phyloP scores from a whole-genome alignment of 2,329 filamentous ascomycete genomes.

The Dothidotthia symphoricarpi region DNA sequence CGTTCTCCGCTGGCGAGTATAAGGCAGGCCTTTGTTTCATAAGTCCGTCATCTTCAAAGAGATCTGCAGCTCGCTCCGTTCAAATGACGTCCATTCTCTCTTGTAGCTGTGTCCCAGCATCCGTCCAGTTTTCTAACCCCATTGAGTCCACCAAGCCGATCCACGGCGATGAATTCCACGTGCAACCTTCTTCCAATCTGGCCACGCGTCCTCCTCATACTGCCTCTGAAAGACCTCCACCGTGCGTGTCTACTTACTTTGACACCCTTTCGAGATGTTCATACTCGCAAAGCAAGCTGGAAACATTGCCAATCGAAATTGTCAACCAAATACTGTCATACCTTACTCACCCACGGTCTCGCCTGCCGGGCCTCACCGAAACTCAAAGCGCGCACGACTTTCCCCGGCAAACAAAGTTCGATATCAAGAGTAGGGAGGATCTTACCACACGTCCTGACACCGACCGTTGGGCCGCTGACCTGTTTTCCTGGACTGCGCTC shows the following conservation, averaged over 20 bases:
- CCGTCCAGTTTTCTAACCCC: too few relatives aligned
- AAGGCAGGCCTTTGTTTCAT: conserved; percentile 1
- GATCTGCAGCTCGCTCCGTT: too few relatives aligned
- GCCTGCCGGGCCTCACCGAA: conserved; percentile 32
- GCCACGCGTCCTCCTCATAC: too few relatives aligned
- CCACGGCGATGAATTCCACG: too few relatives aligned
- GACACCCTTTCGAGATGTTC: neutral
- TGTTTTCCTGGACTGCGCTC: conserved; percentile 25
- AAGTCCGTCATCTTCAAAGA: too few relatives aligned
- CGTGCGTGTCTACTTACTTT: neutral
- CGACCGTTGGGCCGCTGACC: conserved; percentile 27
- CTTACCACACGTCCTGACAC: conserved; percentile 22
- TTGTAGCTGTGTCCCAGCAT: too few relatives aligned
- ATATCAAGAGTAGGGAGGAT: conserved; percentile 23
- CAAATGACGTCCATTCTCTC: too few relatives aligned
- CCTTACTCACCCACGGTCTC: conserved; percentile 29
- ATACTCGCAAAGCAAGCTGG: conserved; percentile 16
- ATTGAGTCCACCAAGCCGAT: too few relatives aligned
- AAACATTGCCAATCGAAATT: conserved; percentile 30
- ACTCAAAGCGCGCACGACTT: conserved; percentile 24
- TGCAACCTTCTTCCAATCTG: too few relatives aligned
- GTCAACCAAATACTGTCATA: conserved; percentile 29
- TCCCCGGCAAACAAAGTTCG: conserved; percentile 13
- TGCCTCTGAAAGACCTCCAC: neutral
- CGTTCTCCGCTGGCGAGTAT: conserved; percentile 4